phyloP scores from a whole-genome alignment of 352 stramenopile species.

The Halophytophthora polymorphica region DNA sequence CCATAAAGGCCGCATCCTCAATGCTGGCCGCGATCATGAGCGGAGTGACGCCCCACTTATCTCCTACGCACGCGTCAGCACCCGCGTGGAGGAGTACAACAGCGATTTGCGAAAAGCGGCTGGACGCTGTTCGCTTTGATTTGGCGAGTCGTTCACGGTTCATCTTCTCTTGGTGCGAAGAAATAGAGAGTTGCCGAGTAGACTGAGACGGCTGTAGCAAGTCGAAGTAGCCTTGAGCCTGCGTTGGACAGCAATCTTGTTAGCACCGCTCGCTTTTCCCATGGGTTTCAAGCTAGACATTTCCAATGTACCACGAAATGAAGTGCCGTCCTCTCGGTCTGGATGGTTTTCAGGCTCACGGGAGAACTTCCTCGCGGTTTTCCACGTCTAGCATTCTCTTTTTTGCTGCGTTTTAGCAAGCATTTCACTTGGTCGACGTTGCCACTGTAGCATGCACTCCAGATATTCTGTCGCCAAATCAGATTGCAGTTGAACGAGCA shows the following conservation, averaged over 20 bases:
- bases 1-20: constrained; percentile 31
- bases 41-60: constrained; percentile 63
- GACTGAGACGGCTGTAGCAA: constrained; percentile 2
- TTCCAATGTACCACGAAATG: constrained; percentile 39
- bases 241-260: background rate
- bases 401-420: constrained; percentile 15
- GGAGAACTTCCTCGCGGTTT: background rate
- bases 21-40: constrained; percentile 51
- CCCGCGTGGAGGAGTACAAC: constrained; percentile 35
- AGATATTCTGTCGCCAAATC: constrained; percentile 28
- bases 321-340: constrained; percentile 36
- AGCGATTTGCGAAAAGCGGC: constrained; percentile 31
- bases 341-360: constrained; percentile 26
- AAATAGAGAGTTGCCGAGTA: background rate
- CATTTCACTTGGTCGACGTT: constrained; percentile 26
- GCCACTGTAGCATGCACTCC: constrained; percentile 32
- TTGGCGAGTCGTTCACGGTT: constrained; percentile 10
- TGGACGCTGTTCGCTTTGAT: constrained; percentile 10
- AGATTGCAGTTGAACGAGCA: background rate
- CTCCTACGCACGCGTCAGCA: constrained; percentile 15
- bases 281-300: background rate
- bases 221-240: constrained; percentile 39
- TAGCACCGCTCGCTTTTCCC: background rate
- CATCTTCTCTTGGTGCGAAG: constrained; percentile 1
- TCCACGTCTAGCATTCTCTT: background rate